phyloP scores from a whole-genome alignment of 2,329 filamentous ascomycete genomes.

The Clarireedia homoeocarpa region DNA sequence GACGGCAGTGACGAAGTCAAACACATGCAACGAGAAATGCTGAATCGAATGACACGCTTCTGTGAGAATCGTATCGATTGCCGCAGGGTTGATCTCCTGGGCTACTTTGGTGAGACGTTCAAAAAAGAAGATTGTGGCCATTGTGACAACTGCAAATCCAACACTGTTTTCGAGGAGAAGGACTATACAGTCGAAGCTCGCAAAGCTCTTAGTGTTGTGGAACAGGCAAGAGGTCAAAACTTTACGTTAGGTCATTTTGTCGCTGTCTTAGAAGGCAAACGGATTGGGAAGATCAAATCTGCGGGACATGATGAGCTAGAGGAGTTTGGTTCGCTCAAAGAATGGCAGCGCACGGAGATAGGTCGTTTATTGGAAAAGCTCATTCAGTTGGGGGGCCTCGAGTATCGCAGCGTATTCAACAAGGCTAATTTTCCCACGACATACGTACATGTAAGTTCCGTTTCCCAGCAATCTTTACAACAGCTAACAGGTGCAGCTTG shows the following conservation, averaged over 20 bases:
- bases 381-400: constrained; percentile 63
- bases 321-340: constrained; percentile 60
- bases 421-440: constrained; percentile 59
- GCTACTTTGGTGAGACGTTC: constrained; percentile 92
- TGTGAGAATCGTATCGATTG: constrained; percentile 88
- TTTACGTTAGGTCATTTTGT: constrained; percentile 74
- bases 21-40: constrained; percentile 74
- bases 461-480: background rate
- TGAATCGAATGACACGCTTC: constrained; percentile 75
- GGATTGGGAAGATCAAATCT: constrained; percentile 45
- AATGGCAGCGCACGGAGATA: constrained; percentile 65
- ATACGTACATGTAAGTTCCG: constrained; percentile 56
- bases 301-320: constrained; percentile 32
- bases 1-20: constrained; percentile 74
- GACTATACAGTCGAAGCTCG: constrained; percentile 73
- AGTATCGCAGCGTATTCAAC: constrained; percentile 61
- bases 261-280: constrained; percentile 72
- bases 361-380: constrained; percentile 79
- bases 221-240: constrained; percentile 44
- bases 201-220: constrained; percentile 62
- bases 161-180: constrained; percentile 57
- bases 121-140: constrained; percentile 60
- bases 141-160: constrained; percentile 86
- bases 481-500: constrained; percentile 27
- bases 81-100: constrained; percentile 76